Conservation (phyloP, 2,329 filamentous ascomycete genomes). For the Neofusicoccum umdonicola region DNA sequence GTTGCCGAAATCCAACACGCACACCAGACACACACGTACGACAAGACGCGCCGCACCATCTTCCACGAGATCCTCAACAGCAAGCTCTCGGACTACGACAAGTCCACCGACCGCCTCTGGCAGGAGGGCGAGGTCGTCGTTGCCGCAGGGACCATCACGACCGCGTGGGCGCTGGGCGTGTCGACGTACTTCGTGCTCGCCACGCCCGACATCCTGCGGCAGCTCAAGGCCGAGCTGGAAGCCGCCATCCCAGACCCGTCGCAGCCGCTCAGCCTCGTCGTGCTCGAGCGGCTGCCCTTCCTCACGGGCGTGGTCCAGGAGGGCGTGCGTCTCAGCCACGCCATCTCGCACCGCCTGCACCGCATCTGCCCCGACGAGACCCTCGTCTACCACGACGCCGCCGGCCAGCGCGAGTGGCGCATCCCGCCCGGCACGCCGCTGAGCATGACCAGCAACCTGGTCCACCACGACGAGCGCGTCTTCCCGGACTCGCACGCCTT, state of each 20-base stretch:
- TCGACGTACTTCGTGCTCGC: background rate
- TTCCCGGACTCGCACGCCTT: constrained; percentile 32
- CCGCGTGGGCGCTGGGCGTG: constrained; percentile 22
- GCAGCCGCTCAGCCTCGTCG: background rate
- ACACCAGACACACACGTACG: background rate
- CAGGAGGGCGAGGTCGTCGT: constrained; percentile 18
- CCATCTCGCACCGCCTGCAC: constrained; percentile 19
- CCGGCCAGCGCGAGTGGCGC: background rate
- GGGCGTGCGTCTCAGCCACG: constrained; percentile 18
- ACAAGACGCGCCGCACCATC: background rate
- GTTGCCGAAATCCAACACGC: background rate
- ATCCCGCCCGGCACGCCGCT: constrained; percentile 20
- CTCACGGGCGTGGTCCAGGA: constrained; percentile 23
- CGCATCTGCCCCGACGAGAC: constrained; percentile 17
- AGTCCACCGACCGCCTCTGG: constrained; percentile 11
- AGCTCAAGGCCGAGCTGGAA: constrained; percentile 12
- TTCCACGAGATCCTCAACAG: constrained; percentile 20
- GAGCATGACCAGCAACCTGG: background rate
- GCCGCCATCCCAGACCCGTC: constrained; percentile 2
- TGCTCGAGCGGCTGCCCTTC: constrained; percentile 18
- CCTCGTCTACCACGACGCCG: constrained; percentile 10
- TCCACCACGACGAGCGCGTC: constrained; percentile 33
- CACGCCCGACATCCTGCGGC: background rate
- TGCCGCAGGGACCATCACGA: constrained; percentile 34
- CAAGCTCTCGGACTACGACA: constrained; percentile 10